Percentiles rank a stretch among this genome's conserved stretches.
Evolutionary conservation across 805 yeast genomes (phyloP).

Genomic region (Pichia phayaonensis): DNA sequence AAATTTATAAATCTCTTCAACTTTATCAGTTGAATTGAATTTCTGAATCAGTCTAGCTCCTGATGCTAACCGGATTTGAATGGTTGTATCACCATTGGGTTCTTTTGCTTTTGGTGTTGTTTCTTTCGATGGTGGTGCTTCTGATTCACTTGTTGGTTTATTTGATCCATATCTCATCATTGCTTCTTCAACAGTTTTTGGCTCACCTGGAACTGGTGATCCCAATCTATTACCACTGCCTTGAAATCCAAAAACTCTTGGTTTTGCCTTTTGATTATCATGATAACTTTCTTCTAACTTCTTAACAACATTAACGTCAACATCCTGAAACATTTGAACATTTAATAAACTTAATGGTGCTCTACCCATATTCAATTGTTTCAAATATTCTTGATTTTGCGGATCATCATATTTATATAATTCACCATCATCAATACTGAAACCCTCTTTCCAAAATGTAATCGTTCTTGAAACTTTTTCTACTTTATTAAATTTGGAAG

Average conservation of each 20-base stretch:
- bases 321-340: conserved; percentile 87
- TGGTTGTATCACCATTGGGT: conserved; percentile 43
- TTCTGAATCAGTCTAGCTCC: conserved; percentile 64
- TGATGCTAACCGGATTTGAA: conserved; percentile 78
- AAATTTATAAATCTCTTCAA: conserved; percentile 59
- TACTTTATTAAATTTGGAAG: conserved; percentile 11
- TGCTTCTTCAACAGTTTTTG: conserved; percentile 12
- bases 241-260: conserved; percentile 50
- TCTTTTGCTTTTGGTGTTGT: conserved; percentile 10
- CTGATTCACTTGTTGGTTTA: conserved; percentile 9
- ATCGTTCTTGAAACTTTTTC: conserved; percentile 68
- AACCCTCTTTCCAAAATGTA: conserved; percentile 95
- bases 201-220: conserved; percentile 77
- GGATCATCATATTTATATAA: conserved; percentile 89
- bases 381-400: conserved; percentile 66
- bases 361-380: conserved; percentile 78
- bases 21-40: conserved; percentile 59
- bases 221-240: conserved; percentile 87
- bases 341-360: conserved; percentile 81
- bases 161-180: background rate
- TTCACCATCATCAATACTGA: conserved; percentile 88
- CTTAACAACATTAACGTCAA: conserved; percentile 79
- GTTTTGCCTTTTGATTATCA: conserved; percentile 40
- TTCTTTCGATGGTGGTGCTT: conserved; percentile 19
- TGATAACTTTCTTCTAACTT: conserved; percentile 73